These are phyloP conservation scores for Striga asiatica DNA, from an alignment of 257 asterid genomes.

Conservation along the genomic window DNA sequence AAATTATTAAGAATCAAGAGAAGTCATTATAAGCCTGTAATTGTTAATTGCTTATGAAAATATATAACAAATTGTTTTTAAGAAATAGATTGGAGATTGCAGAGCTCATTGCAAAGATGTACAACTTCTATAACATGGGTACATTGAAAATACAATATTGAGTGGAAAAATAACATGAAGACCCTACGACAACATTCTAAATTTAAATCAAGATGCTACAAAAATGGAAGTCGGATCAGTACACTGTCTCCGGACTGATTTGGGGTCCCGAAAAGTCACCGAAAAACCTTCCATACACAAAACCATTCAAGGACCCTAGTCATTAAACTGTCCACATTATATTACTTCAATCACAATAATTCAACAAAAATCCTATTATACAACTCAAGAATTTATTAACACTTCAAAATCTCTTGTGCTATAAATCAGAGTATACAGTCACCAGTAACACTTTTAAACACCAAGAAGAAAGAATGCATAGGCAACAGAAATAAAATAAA, in stretches of 20 bases:
- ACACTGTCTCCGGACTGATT: constrained; percentile 93
- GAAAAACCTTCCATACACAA: constrained; percentile 76
- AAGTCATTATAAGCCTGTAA: too few relatives aligned
- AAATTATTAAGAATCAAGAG: too few relatives aligned
- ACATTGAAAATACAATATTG: too few relatives aligned
- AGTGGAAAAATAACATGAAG: too few relatives aligned
- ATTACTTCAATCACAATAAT: constrained; percentile 12
- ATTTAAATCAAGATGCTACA: too few relatives aligned
- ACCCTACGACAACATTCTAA: too few relatives aligned
- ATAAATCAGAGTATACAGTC: constrained; percentile 11
- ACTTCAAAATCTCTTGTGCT: background rate
- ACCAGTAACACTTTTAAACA: background rate
- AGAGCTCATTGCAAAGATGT: too few relatives aligned
- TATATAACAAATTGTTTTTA: too few relatives aligned
- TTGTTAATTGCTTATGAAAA: too few relatives aligned
- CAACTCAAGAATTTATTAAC: too few relatives aligned
- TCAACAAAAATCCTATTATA: constrained; percentile 7
- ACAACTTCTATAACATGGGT: too few relatives aligned
- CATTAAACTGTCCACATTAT: constrained; percentile 34
- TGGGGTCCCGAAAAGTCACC: constrained; percentile 98
- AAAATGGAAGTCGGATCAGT: constrained; percentile 83
- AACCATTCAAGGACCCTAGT: constrained; percentile 44
- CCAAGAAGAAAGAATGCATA: background rate
- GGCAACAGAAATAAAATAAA: background rate
- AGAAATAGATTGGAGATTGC: too few relatives aligned